These are phyloP conservation scores for Pelargonium citronellum DNA, from an alignment of 441 rosid species.

Conservation along the genomic window DNA sequence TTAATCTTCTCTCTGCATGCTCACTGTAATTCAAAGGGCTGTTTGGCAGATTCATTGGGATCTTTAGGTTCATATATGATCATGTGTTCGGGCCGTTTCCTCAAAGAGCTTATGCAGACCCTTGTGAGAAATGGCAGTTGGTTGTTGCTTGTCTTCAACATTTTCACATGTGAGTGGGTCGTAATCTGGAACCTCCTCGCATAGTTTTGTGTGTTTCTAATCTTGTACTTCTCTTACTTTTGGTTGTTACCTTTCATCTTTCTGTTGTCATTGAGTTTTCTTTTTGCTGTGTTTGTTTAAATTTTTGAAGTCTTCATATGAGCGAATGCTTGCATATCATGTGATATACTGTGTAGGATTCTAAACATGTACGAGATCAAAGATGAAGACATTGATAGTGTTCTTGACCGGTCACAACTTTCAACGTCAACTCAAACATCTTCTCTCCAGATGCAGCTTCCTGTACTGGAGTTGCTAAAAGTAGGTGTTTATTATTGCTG, in stretches of 20 bases:
- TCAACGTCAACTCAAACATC: slow-evolving; percentile 43
- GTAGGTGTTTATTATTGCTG: slow-evolving; percentile 35
- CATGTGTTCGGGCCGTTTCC: slow-evolving; percentile 95
- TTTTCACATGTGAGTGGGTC: slow-evolving; percentile 70
- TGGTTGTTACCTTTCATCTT: slow-evolving; percentile 4
- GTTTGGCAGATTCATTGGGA: slow-evolving; percentile 81
- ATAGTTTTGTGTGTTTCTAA: neutral
- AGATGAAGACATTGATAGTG: slow-evolving; percentile 73
- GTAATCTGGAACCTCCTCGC: neutral
- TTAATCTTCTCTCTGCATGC: slow-evolving; percentile 21
- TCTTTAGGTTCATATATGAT: slow-evolving; percentile 83
- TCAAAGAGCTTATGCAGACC: slow-evolving; percentile 92
- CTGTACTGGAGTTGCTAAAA: slow-evolving; percentile 80
- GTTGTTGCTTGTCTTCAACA: slow-evolving; percentile 92
- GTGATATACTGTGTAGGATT: slow-evolving; percentile 49
- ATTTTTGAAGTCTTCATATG: slow-evolving; percentile 8
- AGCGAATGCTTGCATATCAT: neutral
- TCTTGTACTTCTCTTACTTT: slow-evolving; percentile 5
- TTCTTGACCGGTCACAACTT: slow-evolving; percentile 47
- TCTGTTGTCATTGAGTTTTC: neutral
- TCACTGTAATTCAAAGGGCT: slow-evolving; percentile 19
- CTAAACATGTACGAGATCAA: slow-evolving; percentile 72
- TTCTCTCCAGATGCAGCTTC: slow-evolving; percentile 73
- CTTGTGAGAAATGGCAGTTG: slow-evolving; percentile 91
- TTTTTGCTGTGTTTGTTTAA: neutral